Conservation (phyloP, 2,329 filamentous ascomycete genomes). For the Leptographium lundbergii region DNA sequence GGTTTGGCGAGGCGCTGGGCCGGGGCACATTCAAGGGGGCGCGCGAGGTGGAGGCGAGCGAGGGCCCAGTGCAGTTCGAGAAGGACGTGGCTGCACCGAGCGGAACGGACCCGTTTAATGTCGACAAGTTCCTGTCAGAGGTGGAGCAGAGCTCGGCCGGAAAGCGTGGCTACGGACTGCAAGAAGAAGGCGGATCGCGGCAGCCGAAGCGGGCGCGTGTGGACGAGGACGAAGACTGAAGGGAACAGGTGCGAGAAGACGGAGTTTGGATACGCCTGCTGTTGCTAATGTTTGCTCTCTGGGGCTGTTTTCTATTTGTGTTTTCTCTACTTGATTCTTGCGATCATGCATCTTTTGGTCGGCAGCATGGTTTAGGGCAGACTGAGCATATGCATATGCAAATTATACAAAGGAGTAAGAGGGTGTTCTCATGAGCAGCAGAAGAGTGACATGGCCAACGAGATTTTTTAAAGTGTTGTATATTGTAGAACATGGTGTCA, state of each 20-base stretch:
- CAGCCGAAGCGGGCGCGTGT: constrained; percentile 63
- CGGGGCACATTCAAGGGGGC: constrained; percentile 85
- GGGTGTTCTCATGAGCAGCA: too few species aligned
- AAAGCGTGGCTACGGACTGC: constrained; percentile 66
- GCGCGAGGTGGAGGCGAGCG: constrained; percentile 68
- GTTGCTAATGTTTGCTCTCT: too few species aligned
- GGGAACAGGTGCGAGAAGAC: neutral
- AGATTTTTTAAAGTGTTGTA: too few species aligned
- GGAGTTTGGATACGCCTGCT: neutral
- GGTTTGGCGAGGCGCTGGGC: constrained; percentile 78
- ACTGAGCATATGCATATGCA: too few species aligned
- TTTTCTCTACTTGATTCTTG: too few species aligned
- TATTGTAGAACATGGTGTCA: too few species aligned
- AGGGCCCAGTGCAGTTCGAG: constrained; percentile 93
- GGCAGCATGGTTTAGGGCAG: too few species aligned
- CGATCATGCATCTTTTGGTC: too few species aligned
- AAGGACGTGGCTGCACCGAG: constrained; percentile 43
- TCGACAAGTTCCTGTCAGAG: constrained; percentile 85
- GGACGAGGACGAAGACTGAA: constrained; percentile 53
- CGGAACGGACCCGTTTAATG: constrained; percentile 69
- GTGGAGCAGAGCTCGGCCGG: constrained; percentile 45
- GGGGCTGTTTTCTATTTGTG: too few species aligned
- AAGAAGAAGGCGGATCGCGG: constrained; percentile 44
- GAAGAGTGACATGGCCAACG: too few species aligned
- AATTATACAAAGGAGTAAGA: too few species aligned